phyloP scores from a whole-genome alignment of 176 grass and related monocot genomes.

The Musa troglodytarum region DNA sequence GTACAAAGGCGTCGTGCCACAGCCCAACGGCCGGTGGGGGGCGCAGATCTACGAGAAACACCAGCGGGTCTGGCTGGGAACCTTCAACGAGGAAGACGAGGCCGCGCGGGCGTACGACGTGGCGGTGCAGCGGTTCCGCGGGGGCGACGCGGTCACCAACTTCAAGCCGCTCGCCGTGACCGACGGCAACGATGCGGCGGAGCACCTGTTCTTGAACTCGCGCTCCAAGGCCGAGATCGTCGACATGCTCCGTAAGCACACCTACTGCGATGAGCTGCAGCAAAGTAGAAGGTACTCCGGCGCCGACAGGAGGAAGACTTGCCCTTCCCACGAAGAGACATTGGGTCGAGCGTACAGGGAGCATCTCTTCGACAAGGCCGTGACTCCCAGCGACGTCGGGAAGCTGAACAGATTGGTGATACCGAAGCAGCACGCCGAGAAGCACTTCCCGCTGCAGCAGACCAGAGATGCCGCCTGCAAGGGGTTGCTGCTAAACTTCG shows the following conservation, averaged over 20 bases:
- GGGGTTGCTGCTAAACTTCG: conserved; percentile 6
- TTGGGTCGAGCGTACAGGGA: not conserved
- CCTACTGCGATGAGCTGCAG: conserved; percentile 6
- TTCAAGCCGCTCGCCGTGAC: not conserved
- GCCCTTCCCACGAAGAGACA: not conserved
- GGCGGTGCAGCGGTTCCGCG: conserved; percentile 6
- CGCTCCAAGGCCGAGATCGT: conserved; percentile 12
- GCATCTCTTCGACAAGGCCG: not conserved
- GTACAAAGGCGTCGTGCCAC: conserved; percentile 8
- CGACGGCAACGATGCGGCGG: not conserved
- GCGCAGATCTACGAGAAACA: conserved; percentile 15
- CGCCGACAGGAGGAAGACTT: not conserved
- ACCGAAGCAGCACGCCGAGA: conserved; percentile 11
- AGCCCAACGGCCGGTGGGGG: conserved; percentile 15
- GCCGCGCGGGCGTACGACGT: conserved; percentile 9
- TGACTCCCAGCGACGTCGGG: conserved; percentile 7
- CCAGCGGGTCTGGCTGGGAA: conserved; percentile 13
- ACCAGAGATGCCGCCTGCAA: not conserved
- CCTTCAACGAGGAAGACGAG: not conserved
- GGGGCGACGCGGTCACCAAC: conserved; percentile 10
- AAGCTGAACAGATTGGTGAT: conserved; percentile 7
- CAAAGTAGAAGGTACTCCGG: not conserved
- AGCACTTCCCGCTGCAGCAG: conserved; percentile 5
- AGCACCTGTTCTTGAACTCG: not conserved
- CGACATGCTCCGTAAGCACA: conserved; percentile 12